Evolutionary conservation across 202 grass and related monocot species (phyloP).

Genomic region (Sporobolus alterniflorus): DNA sequence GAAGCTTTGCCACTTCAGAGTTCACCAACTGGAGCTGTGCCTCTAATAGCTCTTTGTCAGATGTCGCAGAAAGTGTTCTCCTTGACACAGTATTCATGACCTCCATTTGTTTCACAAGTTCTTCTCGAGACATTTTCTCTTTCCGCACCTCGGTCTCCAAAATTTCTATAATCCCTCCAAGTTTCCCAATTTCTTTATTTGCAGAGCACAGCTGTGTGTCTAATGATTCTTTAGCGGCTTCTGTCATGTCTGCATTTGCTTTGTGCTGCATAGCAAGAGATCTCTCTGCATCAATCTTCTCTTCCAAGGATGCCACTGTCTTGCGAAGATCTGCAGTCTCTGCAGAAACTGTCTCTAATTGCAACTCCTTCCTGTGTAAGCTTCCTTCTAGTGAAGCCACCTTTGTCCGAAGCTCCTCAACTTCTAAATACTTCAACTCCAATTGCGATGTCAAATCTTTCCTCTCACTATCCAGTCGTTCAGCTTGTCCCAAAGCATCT

Average conservation of each 20-base stretch:
- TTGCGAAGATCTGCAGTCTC: slow-evolving; percentile 54
- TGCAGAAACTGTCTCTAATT: slow-evolving; percentile 54
- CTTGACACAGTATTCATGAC: slow-evolving; percentile 43
- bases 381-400: slow-evolving; percentile 56
- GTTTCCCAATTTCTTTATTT: slow-evolving; percentile 40
- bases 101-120: slow-evolving; percentile 48
- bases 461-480: slow-evolving; percentile 54
- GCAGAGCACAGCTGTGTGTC: slow-evolving; percentile 53
- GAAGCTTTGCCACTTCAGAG: slow-evolving; percentile 41
- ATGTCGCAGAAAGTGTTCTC: slow-evolving; percentile 24
- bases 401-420: slow-evolving; percentile 45
- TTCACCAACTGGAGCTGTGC: slow-evolving; percentile 32
- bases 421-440: slow-evolving; percentile 56
- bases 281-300: slow-evolving; percentile 60
- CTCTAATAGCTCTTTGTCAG: slow-evolving; percentile 52
- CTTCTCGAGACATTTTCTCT: slow-evolving; percentile 29
- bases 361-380: slow-evolving; percentile 51
- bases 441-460: slow-evolving; percentile 57
- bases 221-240: slow-evolving; percentile 56
- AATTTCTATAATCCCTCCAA: slow-evolving; percentile 45
- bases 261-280: slow-evolving; percentile 51
- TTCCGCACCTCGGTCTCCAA: slow-evolving; percentile 37
- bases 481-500: slow-evolving; percentile 46
- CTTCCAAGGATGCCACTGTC: slow-evolving; percentile 56
- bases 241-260: slow-evolving; percentile 50